Evolutionary conservation across 495 filamentous ascomycete genomes (phyloP), one percentile per base, ranked within the genome.

Genomic region (Sabuloglossum arenarium): DNA sequence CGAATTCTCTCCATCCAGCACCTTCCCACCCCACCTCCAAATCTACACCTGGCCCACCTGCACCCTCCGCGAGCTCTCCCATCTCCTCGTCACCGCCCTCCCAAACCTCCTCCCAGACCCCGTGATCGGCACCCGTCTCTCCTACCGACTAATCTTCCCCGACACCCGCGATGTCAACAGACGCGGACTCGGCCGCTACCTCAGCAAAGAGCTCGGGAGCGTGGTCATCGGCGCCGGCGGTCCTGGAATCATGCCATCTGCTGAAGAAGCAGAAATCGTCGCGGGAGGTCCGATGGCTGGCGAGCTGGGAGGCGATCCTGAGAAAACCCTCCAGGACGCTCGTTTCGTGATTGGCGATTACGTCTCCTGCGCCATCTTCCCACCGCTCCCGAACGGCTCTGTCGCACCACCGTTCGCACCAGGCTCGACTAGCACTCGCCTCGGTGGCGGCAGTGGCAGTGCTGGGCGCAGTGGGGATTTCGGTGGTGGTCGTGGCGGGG

Each of bases 21-120:
- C 73, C 25, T 77, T 85, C 24, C 82, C 84, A 27, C 71, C 78
- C 5, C 79, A 84, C 67, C 74, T 91, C 31, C 73, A 86, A 58
- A 84, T 96, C 64, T 89, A 94, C 75, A 90, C 88, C 62, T 94
- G 87, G 86, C 76, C 76, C 56, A 78, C 77, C 63, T 89, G 85
- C 72, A 86, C 86, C 11, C 78, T 98, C 16, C 72, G 74, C 62
- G 88, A 96, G 69, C 81, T 96, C 32, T 77, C 82, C 6, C 78
- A 83, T 63, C 53, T 32, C 21, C 77, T 89, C 49, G 76, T 75
- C 39, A 69, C 73, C 56, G 75, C 84, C 0, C 69, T 88, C 0
- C 85, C 85, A 0, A 63, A 65, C 25, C 66, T 89, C 34, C 8
- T 16, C 34, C 85, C 89, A n/a, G 61, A 73, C 53, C 86, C 84